Base-by-base conservation (phyloP, 345 rosid genomes). In the Carallia pectinifolia region DNA sequence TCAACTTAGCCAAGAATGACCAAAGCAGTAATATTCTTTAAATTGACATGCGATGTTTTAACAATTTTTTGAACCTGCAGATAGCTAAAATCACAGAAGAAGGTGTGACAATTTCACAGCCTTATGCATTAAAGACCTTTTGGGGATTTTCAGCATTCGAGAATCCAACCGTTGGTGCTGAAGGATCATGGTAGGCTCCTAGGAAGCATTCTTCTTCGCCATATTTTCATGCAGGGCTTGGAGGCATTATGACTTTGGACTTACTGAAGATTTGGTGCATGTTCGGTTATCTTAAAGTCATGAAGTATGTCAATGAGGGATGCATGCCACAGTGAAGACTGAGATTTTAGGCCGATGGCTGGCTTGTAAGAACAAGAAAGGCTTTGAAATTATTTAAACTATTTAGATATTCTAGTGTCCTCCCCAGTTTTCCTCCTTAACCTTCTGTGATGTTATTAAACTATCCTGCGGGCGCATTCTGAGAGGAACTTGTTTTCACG, bases 61-160 rank as follows among this genome's bases (percentile, higher is more conserved):
- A 37, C 63, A 53, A 23, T 31, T 68, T 47, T 61, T 10, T n/a
- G 23, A n/a, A 47, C 52, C 33, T 84, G 78, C 88, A 94, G 97
- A 88, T 91, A 61, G 87, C 98, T 16, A 91, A 94, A 85, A 90
- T 91, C 59, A 91, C 97, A 0, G 96, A 86, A 73, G 93, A 88
- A 84, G 97, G 97, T 0, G 86, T 83, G 7, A 90, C 97, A 2
- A 66, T 92, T 5, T 90, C 90, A 12, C 97, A 77, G 77, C 93
- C 98, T 27, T 95, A 92, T 79, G 74, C 99, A 30, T 71, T 95
- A 88, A 95, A 85, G 81, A 90, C 97, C 2, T 85, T 71, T 80
- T 95, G 99, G 99, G 93, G 86, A 52, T 90, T 87, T 68, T 58
- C 85, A 19, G 88, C 97, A 53, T 94, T 87, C 72, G 67, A 83